phyloP scores from a whole-genome alignment of 2,329 filamentous ascomycete species.

The Paraphaeosphaeria sporulosa region DNA sequence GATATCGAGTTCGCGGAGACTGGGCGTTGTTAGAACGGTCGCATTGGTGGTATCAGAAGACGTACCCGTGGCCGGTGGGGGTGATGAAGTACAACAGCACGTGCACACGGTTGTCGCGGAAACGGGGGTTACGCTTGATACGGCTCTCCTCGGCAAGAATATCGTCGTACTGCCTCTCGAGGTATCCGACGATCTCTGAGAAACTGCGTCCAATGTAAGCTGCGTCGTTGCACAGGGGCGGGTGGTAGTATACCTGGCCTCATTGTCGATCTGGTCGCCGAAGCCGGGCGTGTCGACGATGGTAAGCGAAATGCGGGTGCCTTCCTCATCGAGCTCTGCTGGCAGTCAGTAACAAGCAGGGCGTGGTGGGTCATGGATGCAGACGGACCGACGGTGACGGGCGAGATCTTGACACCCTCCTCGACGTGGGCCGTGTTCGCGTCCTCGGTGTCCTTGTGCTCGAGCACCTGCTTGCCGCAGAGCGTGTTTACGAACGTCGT shows the following conservation, averaged over 20 bases:
- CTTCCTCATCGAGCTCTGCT: slow-evolving; percentile 97
- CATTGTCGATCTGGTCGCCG: slow-evolving; percentile 98
- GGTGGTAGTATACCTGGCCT: slow-evolving; percentile 75
- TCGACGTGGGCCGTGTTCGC: slow-evolving; percentile 86
- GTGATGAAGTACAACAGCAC: slow-evolving; percentile 99
- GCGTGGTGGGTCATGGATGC: not conserved
- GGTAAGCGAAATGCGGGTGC: slow-evolving; percentile 95
- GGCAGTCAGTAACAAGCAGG: slow-evolving; percentile 16
- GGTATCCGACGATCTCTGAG: slow-evolving; percentile 95
- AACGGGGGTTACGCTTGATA: slow-evolving; percentile 99
- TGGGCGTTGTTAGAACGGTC: slow-evolving; percentile 48
- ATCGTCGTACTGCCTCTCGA: slow-evolving; percentile 99
- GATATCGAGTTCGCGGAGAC: slow-evolving; percentile 97
- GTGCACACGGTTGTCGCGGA: slow-evolving; percentile 98
- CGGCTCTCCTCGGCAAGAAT: slow-evolving; percentile 99
- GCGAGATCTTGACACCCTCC: slow-evolving; percentile 98
- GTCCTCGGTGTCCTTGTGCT: slow-evolving; percentile 93
- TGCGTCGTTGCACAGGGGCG: not conserved
- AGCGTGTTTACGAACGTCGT: slow-evolving; percentile 99
- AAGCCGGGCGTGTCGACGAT: slow-evolving; percentile 99
- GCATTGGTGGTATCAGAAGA: slow-evolving; percentile 17
- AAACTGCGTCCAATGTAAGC: slow-evolving; percentile 69
- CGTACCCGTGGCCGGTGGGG: slow-evolving; percentile 91
- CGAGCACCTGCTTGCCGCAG: slow-evolving; percentile 90
- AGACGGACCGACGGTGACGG: slow-evolving; percentile 88